Evolutionary conservation across 1,284 basidiomycete genomes (phyloP).

Genomic region (Fistulinella staudtii): DNA sequence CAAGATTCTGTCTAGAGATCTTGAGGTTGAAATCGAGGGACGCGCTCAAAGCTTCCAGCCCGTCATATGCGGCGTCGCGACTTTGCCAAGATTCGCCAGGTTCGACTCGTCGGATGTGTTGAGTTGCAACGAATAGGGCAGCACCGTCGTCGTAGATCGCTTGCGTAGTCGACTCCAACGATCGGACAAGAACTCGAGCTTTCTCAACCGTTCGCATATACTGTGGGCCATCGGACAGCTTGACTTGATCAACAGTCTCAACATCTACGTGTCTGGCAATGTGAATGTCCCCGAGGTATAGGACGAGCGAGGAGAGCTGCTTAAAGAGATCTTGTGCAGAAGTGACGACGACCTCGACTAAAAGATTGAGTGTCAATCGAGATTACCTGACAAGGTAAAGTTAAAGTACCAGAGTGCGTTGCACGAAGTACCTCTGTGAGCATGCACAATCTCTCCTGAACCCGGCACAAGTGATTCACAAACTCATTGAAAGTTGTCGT

Average conservation of each 20-base stretch:
- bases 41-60: conserved; percentile 30
- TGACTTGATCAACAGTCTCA: conserved; percentile 41
- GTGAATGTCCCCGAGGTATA: conserved; percentile 46
- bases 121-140: conserved; percentile 40
- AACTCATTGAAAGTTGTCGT: conserved; percentile 24
- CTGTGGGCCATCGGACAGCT: conserved; percentile 28
- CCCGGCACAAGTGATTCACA: conserved; percentile 9
- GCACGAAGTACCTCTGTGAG: conserved; percentile 20
- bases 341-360: conserved; percentile 20
- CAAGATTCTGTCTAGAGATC: conserved; percentile 38
- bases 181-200: conserved; percentile 45
- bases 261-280: conserved; percentile 50
- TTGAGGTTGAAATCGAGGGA: conserved; percentile 36
- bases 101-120: conserved; percentile 32
- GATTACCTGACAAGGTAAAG: neutral
- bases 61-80: conserved; percentile 26
- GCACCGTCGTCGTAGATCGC: conserved; percentile 50
- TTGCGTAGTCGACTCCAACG: conserved; percentile 48
- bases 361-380: conserved; percentile 8
- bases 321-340: conserved; percentile 33
- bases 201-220: conserved; percentile 44
- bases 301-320: conserved; percentile 43
- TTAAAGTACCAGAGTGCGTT: conserved; percentile 21
- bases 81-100: conserved; percentile 28
- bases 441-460: conserved; percentile 17